Evolutionary conservation across 768 basidiomycete genomes (phyloP).

Genomic region (Fistulinella prunicolor): DNA sequence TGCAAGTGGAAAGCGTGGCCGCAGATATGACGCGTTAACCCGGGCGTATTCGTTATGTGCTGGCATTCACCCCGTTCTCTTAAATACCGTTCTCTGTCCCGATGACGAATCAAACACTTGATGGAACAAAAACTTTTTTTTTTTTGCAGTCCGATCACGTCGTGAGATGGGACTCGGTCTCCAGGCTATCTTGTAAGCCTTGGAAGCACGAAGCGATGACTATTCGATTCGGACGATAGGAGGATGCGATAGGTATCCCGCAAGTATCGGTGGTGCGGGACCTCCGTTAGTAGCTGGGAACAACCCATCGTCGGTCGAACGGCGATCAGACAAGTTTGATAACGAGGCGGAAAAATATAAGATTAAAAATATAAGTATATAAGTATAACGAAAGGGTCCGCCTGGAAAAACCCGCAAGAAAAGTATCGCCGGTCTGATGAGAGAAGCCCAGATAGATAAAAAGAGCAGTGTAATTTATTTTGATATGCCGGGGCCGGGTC

Average conservation of each 20-base stretch:
- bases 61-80: neutral
- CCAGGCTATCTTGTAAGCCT: neutral
- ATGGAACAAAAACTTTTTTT: neutral
- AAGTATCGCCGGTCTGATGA: neutral
- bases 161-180: neutral
- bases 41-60: neutral
- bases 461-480: neutral
- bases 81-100: constrained; percentile 11
- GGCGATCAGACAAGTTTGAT: constrained; percentile 16
- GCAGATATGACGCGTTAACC: neutral
- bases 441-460: neutral
- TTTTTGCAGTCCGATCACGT: constrained; percentile 9
- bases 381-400: neutral
- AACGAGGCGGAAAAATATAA: constrained; percentile 1
- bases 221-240: neutral
- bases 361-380: neutral
- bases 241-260: constrained; percentile 4
- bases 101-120: neutral
- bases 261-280: constrained; percentile 21
- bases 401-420: constrained; percentile 1
- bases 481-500: neutral
- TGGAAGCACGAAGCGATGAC: neutral
- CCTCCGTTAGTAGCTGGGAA: constrained; percentile 17
- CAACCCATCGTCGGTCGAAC: constrained; percentile 14
- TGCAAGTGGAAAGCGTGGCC: neutral